These are phyloP conservation scores for Triticum monococcum DNA, from an alignment of 176 grass and related monocot genomes.

Conservation along the genomic window DNA sequence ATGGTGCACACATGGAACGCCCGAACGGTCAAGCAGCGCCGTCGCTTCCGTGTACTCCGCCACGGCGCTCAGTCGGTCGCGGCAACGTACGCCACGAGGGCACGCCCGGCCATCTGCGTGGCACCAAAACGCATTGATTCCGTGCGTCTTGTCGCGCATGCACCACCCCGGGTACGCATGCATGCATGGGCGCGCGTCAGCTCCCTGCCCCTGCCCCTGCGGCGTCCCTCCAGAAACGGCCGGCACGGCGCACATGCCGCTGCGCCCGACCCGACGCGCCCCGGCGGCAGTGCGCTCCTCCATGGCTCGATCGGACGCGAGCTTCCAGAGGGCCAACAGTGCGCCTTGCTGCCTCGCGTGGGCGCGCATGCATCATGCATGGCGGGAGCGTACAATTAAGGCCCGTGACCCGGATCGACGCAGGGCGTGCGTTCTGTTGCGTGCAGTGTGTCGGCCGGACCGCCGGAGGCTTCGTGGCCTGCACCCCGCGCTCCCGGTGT, in stretches of 20 bases:
- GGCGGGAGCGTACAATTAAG: not conserved
- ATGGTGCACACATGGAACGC: not conserved
- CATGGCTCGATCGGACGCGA: slow-evolving; percentile 8
- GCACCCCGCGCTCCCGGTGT: not conserved
- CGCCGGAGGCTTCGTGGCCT: not conserved
- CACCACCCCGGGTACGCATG: not conserved
- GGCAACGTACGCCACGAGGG: not conserved
- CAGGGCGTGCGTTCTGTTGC: not conserved
- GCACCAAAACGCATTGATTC: slow-evolving; percentile 44
- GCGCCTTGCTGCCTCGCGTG: not conserved
- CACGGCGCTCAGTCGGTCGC: not conserved
- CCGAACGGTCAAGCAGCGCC: not conserved
- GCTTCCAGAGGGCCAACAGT: not conserved
- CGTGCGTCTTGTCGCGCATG: slow-evolving; percentile 2
- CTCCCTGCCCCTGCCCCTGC: too few relatives aligned
- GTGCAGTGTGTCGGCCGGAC: not conserved
- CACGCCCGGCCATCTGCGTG: slow-evolving; percentile 23
- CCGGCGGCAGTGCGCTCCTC: not conserved
- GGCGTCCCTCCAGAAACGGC: slow-evolving; percentile 40
- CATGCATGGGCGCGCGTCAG: not conserved
- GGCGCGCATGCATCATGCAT: not conserved
- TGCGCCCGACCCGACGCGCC: not conserved
- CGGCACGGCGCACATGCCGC: slow-evolving; percentile 35
- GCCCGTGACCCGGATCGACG: slow-evolving; percentile 6
- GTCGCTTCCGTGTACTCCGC: not conserved